Base-by-base conservation (phyloP, 1,284 basidiomycete genomes). In the Boletus semigastroideus region DNA sequence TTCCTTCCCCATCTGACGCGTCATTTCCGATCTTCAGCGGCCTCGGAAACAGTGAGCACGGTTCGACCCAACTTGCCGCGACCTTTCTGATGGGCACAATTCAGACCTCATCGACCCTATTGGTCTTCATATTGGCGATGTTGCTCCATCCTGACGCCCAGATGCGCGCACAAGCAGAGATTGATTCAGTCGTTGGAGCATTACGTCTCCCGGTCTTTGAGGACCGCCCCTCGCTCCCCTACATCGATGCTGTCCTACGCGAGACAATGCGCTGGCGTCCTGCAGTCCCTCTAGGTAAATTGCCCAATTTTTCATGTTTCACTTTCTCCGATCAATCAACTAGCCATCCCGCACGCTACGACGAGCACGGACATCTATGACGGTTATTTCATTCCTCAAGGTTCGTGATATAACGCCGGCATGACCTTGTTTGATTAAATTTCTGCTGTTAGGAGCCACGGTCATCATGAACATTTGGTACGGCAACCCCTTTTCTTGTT, bases 111-210 rank as follows among this genome's bases (percentile, higher is more conserved):
- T 59, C 63, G 0, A 49, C 57, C 1, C 53, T 67, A 7, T 51
- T 51, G 3, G 42, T 48, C 2, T 68, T 65, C 27, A 48, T 68
- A 44, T 45, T 67, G 52, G 60, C 58, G n/a, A 69, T 68, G 55
- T 7, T 66, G 22, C 50, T 59, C 46, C 55, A 60, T 33, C 66
- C 60, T 6, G 60, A 68, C 5, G 54, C 59, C 5, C 65, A 58
- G 33, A 40, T 46, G 34, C 53, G 53, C 12, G 59, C 56, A 2
- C 65, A 66, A 33, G 61, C 48, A 9, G 67, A 67, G 40, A 55
- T 55, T 44, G 50, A 56, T 43, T 41, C 33, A 16, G 31, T 65
- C 2, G 52, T 46, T 16, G 48, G 48, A 2, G 48, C 34, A 37
- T 40, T 1, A 27, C 44, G 55, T 30, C 54, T 57, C 37, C 55